Evolutionary conservation across 176 grass and related monocot species (phyloP), one percentile per base, ranked within the genome.

Genomic region (Hordeum marinum): DNA sequence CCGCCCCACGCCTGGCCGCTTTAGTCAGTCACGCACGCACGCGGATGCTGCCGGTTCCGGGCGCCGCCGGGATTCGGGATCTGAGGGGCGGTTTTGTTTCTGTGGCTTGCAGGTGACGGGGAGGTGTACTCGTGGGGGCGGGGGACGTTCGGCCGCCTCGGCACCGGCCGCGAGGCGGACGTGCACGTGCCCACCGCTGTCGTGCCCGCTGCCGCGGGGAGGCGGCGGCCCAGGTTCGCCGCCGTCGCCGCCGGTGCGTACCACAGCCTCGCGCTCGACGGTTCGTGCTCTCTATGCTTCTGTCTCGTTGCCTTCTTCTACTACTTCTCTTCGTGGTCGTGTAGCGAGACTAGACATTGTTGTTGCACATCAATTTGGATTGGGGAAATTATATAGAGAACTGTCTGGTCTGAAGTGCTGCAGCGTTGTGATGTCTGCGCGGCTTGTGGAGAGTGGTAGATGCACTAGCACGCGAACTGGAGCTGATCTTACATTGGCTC

Each of bases 261-360:
- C 86, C 96, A 99, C 82, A 92, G 86, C 66, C 96, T 99, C 59
- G 94, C 90, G 14, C 89, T 99, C 8, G 88, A 90, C 88, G 96
- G 94, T 99, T 83, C 27, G 70, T 61, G 68, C 68, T 18, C 68
- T 18, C 68, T 71, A 6, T 72, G 24, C 14, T 42, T 31, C 68
- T 18, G 21, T 64, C 37, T 64, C 29, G 4, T 48, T 13, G n/a
- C 13, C 72, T 23, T 39, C 15, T 35, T 8, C 37, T 8, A 10
- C 55, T 39, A 26, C 55, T 77, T 82, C 14, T 35, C 40, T 29
- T 82, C 23, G 35, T 21, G 25, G 29, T 39, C 36, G 12, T 24
- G 4, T 24, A 8, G 32, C 74, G 39, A 57, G 24, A 21, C 27
- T 80, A 35, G 40, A 23, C 27, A 24, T 4, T 45, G 45, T 6